These are phyloP conservation scores for Phytopythium ostracodes DNA, from an alignment of 352 stramenopile species.

Conservation along the genomic window DNA sequence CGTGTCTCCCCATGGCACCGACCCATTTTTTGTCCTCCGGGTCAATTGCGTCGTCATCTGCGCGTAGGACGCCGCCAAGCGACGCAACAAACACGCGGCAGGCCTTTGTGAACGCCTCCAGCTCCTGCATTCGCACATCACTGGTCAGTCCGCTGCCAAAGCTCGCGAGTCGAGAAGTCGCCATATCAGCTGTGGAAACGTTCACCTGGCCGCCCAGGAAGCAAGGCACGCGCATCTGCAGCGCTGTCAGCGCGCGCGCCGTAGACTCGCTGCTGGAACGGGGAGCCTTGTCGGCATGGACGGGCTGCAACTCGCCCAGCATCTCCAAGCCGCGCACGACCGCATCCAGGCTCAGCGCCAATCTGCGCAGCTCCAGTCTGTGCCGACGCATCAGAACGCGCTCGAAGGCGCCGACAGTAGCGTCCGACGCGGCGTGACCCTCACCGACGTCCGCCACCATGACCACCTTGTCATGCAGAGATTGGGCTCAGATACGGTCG, in stretches of 20 bases:
- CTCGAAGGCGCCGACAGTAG: slow-evolving; percentile 3
- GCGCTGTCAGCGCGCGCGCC: neutral
- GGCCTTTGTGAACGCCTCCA: slow-evolving; percentile 9
- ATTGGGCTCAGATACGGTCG: neutral
- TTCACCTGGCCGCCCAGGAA: slow-evolving; percentile 1
- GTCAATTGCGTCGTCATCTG: neutral
- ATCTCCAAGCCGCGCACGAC: neutral
- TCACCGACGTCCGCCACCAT: neutral
- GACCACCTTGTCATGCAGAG: neutral
- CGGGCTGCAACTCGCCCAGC: neutral
- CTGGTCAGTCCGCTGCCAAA: neutral
- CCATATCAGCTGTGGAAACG: no score
- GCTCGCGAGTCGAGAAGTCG: no score
- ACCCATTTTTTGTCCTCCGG: no score
- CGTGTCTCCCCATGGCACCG: neutral
- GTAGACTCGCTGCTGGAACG: neutral
- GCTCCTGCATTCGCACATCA: slow-evolving; percentile 10
- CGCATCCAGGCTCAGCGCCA: neutral
- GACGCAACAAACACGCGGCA: slow-evolving; percentile 11
- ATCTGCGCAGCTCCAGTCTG: neutral
- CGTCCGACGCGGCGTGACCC: neutral
- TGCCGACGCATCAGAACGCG: slow-evolving; percentile 6
- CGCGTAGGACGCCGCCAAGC: neutral
- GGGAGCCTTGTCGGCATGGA: neutral
- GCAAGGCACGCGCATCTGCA: neutral